These are phyloP conservation scores for Bjerkandera adusta DNA, from an alignment of 1,284 basidiomycete species.

Conservation along the genomic window DNA sequence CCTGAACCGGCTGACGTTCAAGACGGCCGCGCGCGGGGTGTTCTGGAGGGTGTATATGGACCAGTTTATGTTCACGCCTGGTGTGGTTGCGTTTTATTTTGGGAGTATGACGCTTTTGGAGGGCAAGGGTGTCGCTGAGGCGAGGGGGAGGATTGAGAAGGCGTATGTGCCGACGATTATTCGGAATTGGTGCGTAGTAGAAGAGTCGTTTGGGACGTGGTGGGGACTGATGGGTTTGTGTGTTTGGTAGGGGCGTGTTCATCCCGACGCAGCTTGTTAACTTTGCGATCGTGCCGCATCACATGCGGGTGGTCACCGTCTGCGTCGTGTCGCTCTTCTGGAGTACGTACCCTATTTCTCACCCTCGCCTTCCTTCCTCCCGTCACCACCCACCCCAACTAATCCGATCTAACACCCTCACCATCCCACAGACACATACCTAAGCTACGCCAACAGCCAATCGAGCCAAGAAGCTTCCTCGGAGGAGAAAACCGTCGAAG, in stretches of 20 bases:
- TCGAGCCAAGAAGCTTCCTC: no score
- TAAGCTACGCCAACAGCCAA: slow-evolving; percentile 39
- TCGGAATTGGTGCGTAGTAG: slow-evolving; percentile 61
- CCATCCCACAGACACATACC: slow-evolving; percentile 40
- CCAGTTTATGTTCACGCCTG: slow-evolving; percentile 69
- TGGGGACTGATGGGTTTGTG: neutral
- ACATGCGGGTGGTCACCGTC: slow-evolving; percentile 76
- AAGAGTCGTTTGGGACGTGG: neutral
- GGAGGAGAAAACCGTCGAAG: neutral
- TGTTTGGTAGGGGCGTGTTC: slow-evolving; percentile 62
- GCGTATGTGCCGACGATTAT: slow-evolving; percentile 68
- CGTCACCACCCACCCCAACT: slow-evolving; percentile 19
- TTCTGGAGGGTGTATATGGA: slow-evolving; percentile 72
- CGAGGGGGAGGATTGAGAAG: slow-evolving; percentile 50
- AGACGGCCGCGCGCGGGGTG: slow-evolving; percentile 53
- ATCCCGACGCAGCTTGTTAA: slow-evolving; percentile 82
- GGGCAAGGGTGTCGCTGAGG: slow-evolving; percentile 58
- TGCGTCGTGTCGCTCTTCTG: slow-evolving; percentile 83
- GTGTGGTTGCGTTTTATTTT: slow-evolving; percentile 75
- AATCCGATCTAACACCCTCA: slow-evolving; percentile 23
- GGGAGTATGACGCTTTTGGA: slow-evolving; percentile 72
- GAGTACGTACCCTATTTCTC: slow-evolving; percentile 53
- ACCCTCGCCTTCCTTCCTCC: slow-evolving; percentile 15
- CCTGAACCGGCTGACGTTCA: slow-evolving; percentile 61
- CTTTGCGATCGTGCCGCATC: slow-evolving; percentile 76